A percentile compares a stretch with the other conserved stretches of the same genome.
phyloP scores from a whole-genome alignment of 2,329 filamentous ascomycete species.

The Didymella keratinophila region DNA sequence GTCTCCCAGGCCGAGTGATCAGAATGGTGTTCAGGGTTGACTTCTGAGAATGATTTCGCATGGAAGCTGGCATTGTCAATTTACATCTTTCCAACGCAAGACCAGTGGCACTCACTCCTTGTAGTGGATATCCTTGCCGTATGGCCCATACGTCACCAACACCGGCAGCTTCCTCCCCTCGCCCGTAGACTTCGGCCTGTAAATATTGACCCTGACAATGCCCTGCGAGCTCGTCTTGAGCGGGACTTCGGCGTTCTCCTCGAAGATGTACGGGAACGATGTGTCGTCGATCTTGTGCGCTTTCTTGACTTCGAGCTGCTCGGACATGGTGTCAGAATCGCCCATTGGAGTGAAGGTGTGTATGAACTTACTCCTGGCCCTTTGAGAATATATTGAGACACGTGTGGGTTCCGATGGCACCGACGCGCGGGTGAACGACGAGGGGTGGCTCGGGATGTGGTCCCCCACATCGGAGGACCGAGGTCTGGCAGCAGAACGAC shows the following conservation, averaged over 20 bases:
- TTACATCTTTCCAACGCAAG: no score
- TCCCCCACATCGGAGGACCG: neutral
- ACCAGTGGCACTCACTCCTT: constrained; percentile 49
- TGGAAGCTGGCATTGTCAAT: constrained; percentile 54
- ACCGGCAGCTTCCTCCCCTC: constrained; percentile 60
- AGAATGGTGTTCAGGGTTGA: constrained; percentile 46
- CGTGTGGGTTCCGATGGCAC: neutral
- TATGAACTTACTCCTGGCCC: neutral
- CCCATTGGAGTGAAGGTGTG: neutral
- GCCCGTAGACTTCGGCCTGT: constrained; percentile 55
- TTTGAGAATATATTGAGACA: constrained; percentile 29
- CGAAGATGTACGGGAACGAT: constrained; percentile 58
- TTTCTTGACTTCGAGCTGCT: constrained; percentile 43
- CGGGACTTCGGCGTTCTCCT: constrained; percentile 58
- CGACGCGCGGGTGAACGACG: neutral
- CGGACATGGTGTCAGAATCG: constrained; percentile 30
- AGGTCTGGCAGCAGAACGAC: neutral
- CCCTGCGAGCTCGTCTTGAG: constrained; percentile 52
- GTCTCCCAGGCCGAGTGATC: constrained; percentile 58
- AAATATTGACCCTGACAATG: constrained; percentile 60
- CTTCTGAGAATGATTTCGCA: constrained; percentile 56
- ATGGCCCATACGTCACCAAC: constrained; percentile 75
- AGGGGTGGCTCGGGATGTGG: neutral
- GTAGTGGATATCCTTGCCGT: constrained; percentile 76
- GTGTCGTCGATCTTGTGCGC: constrained; percentile 44